phyloP scores from a whole-genome alignment of 768 basidiomycete genomes.

The Collybia sordida region DNA sequence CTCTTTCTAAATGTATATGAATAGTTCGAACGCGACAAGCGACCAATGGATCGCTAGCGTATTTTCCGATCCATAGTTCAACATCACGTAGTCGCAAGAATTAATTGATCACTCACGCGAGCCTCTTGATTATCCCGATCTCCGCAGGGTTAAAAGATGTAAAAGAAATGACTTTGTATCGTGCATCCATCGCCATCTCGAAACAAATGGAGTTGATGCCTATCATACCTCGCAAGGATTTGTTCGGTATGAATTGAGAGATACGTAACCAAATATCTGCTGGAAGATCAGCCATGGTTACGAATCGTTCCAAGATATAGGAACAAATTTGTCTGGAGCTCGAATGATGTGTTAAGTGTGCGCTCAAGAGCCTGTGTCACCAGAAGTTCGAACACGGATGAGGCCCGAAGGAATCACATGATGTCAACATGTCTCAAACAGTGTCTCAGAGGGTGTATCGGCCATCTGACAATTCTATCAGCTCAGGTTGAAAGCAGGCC shows the following conservation, averaged over 20 bases:
- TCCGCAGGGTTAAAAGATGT: slow-evolving; percentile 17
- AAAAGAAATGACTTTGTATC: slow-evolving; percentile 26
- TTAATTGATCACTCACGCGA: slow-evolving; percentile 16
- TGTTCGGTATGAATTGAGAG: slow-evolving; percentile 24
- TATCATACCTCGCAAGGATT: slow-evolving; percentile 20
- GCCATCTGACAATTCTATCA: too few relatives aligned
- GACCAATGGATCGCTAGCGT: slow-evolving; percentile 20
- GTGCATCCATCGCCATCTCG: slow-evolving; percentile 26
- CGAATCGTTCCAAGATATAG: neutral
- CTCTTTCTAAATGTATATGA: slow-evolving; percentile 8
- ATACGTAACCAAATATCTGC: slow-evolving; percentile 33
- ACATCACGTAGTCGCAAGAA: neutral
- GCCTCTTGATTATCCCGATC: slow-evolving; percentile 13
- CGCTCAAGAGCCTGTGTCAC: too few relatives aligned
- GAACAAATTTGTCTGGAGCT: too few relatives aligned
- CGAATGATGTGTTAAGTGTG: too few relatives aligned
- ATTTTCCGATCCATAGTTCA: neutral
- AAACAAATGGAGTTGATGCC: slow-evolving; percentile 32
- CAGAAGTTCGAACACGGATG: too few relatives aligned
- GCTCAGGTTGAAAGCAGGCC: too few relatives aligned
- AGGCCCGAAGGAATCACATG: too few relatives aligned
- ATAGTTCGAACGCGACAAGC: slow-evolving; percentile 15
- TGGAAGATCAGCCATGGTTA: slow-evolving; percentile 21
- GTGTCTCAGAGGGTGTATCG: too few relatives aligned
- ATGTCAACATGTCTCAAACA: too few relatives aligned